Base-by-base conservation (phyloP, 306 rosid species). In the Lithocarpus polystachyus region DNA sequence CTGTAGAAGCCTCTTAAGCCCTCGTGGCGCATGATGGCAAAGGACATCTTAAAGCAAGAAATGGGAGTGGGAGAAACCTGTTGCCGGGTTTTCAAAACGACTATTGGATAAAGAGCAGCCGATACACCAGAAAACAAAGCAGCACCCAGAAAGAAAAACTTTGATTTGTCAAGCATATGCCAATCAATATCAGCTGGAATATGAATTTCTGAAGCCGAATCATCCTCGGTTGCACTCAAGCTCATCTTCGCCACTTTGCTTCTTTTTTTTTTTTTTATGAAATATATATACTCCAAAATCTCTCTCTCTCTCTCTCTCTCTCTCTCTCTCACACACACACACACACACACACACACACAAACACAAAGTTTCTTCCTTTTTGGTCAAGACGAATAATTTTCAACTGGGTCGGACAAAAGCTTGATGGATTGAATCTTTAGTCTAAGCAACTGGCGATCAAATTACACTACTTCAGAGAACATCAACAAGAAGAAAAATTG, bases 131-230 rank as follows among this genome's bases (percentile, higher is more conserved):
- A 95, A 83, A 95, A 95, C 70, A 95, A 80, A 81, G 91, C 97
- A 75, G 99, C 99, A 54, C 99, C 99, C 2, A 95, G 86, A 84
- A 92, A 89, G 91, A 92, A 95, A 62, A 95, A 95, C 65, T 84
- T 95, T 51, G 98, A 92, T 81, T 95, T 95, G 81, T 95, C 99
- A 2, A 95, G 82, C 99, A 95, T 95, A 86, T 95, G 90, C 99
- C 99, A 95, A 23, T 95, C 99, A 72, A 95, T 89, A 67, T 95
- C 99, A 0, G 90, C 89, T 14, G 99, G 99, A 71, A 95, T 75
- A 62, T 90, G 92, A 40, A 92, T 90, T 73, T 95, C 98, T 1
- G 97, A 82, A 72, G 88, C 75, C 57, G 98, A 85, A 69, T 91
- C 97, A 24, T 95, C 92, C 79, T 92, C 90, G 18, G 93, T 88